phyloP scores from a whole-genome alignment of 257 asterid species.

The Solanum etuberosum region DNA sequence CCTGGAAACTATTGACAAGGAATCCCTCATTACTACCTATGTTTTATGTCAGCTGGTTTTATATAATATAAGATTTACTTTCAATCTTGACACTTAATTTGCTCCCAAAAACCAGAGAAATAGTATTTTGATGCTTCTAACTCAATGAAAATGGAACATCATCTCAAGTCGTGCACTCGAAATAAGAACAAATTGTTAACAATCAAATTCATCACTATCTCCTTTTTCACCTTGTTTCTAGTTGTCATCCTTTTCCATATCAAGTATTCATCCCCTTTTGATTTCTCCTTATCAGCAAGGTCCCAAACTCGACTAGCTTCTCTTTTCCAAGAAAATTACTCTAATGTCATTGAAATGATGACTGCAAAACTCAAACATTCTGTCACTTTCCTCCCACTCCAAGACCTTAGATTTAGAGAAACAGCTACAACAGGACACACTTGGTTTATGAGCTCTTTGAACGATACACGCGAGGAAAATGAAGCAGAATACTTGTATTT shows the following conservation, averaged over 20 bases:
- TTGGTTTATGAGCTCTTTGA: conserved; percentile 32
- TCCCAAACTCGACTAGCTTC: neutral
- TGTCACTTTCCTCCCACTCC: conserved; percentile 20
- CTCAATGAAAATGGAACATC: neutral
- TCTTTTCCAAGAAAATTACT: neutral
- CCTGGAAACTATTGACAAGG: neutral
- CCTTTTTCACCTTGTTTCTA: neutral
- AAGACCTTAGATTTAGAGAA: conserved; percentile 15
- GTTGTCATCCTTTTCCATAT: conserved; percentile 1
- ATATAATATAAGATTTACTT: neutral
- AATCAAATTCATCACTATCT: neutral
- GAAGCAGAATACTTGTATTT: conserved; percentile 20
- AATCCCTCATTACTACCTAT: neutral
- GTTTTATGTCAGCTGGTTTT: neutral
- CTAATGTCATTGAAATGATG: neutral
- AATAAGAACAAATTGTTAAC: conserved; percentile 1
- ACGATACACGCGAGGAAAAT: conserved; percentile 10
- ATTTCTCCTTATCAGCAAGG: neutral
- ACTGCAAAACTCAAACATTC: conserved; percentile 10
- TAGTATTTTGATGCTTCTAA: neutral
- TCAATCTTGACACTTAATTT: conserved; percentile 1
- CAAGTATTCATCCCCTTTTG: neutral
- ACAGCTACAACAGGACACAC: conserved; percentile 13
- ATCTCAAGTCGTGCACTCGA: neutral
- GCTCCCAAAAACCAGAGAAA: neutral